These are phyloP conservation scores for Botrytis cinerea DNA, from an alignment of 2,329 filamentous ascomycete species.

Conservation along the genomic window DNA sequence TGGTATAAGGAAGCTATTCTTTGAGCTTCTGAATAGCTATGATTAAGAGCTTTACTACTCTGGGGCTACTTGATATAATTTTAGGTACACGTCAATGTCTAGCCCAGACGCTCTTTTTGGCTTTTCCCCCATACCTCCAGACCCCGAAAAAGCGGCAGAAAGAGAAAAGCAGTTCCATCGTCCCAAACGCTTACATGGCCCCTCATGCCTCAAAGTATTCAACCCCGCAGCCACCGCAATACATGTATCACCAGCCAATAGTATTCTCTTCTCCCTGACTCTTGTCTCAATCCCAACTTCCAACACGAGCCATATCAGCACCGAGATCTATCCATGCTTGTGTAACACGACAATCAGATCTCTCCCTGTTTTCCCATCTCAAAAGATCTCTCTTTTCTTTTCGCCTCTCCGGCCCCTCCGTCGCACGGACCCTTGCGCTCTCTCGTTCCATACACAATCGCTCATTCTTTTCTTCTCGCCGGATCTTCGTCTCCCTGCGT, in stretches of 20 bases:
- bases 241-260: neutral
- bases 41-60: neutral
- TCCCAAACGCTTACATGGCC: neutral
- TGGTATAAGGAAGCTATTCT: neutral
- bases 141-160: neutral
- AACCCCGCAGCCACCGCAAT: too few relatives aligned
- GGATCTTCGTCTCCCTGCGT: neutral
- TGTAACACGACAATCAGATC: neutral
- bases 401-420: neutral
- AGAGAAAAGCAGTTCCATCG: neutral
- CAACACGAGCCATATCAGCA: neutral
- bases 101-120: neutral
- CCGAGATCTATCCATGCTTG: conserved; percentile 12
- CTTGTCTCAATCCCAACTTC: neutral
- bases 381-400: neutral
- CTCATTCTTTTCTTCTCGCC: neutral
- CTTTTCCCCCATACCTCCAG: neutral
- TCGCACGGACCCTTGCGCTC: neutral
- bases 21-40: too few relatives aligned
- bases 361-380: neutral
- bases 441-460: neutral
- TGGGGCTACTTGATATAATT: neutral
- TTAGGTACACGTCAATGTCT: neutral
- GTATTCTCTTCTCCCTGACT: too few relatives aligned
- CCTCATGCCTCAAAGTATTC: neutral